Percentiles rank a stretch among this genome's conserved stretches.
phyloP scores from a whole-genome alignment of 2,329 filamentous ascomycete species.

The Alternaria metachromatica region DNA sequence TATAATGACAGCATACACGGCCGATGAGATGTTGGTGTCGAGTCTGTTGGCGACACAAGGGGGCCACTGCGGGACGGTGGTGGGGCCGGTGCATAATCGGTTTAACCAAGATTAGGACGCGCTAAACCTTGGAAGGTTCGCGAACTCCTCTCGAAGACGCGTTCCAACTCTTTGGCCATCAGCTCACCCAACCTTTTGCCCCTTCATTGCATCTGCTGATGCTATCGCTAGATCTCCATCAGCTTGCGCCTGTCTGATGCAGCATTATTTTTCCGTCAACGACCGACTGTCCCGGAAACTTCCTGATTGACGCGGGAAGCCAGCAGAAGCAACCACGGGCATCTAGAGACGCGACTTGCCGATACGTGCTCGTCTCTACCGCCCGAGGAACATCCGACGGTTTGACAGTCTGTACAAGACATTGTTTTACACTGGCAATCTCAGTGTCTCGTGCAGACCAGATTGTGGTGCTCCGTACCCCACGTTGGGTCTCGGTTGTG shows the following conservation, averaged over 20 bases:
- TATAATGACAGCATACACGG: not conserved
- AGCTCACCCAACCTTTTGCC: not conserved
- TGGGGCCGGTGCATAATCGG: not conserved
- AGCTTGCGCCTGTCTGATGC: not conserved
- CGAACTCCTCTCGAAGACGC: not conserved
- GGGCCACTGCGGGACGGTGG: not conserved
- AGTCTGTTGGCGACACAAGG: not conserved
- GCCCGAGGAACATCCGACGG: not conserved
- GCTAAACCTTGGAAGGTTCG: not conserved
- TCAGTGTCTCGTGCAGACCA: not conserved
- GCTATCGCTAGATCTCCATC: not conserved
- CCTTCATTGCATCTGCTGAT: not conserved
- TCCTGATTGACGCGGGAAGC: not conserved
- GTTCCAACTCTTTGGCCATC: not conserved
- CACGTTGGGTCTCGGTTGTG: not conserved
- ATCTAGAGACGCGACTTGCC: not conserved
- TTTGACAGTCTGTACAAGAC: not conserved
- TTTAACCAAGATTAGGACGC: not conserved
- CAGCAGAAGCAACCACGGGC: not conserved
- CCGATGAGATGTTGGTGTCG: not conserved
- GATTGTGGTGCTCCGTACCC: not conserved
- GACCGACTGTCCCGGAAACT: not conserved
- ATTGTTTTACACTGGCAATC: not conserved
- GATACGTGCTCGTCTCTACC: not conserved
- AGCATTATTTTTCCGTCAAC: not conserved